phyloP scores from a whole-genome alignment of 352 stramenopile genomes.

The Pythium aphanidermatum region DNA sequence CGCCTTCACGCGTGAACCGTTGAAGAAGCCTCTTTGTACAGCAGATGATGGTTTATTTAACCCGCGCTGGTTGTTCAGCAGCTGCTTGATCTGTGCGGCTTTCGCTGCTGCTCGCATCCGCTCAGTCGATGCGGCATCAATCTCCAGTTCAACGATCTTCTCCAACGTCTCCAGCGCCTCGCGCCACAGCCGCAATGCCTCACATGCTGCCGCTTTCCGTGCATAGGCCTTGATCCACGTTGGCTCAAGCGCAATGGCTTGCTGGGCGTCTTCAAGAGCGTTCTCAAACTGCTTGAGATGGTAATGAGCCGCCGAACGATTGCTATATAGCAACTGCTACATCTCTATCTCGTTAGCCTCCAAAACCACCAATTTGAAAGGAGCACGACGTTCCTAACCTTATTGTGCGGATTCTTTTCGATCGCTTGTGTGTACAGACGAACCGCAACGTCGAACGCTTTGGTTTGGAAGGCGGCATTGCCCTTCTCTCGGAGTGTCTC shows the following conservation, averaged over 20 bases:
- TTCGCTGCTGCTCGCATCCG: slow-evolving; percentile 46
- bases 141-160: slow-evolving; percentile 67
- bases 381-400: slow-evolving; percentile 31
- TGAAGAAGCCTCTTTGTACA: slow-evolving; percentile 50
- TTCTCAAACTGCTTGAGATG: slow-evolving; percentile 63
- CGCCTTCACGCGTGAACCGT: slow-evolving; percentile 15
- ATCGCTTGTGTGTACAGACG: slow-evolving; percentile 59
- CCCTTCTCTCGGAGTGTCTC: slow-evolving; percentile 49
- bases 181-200: slow-evolving; percentile 41
- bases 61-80: slow-evolving; percentile 2
- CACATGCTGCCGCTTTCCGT: slow-evolving; percentile 81
- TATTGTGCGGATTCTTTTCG: slow-evolving; percentile 31
- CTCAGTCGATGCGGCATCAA: slow-evolving; percentile 17
- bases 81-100: slow-evolving; percentile 9
- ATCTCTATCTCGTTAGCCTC: too few species aligned
- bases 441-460: slow-evolving; percentile 39
- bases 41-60: slow-evolving; percentile 1
- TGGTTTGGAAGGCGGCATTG: slow-evolving; percentile 61
- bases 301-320: slow-evolving; percentile 81
- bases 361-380: not conserved
- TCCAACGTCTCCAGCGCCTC: slow-evolving; percentile 78
- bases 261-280: slow-evolving; percentile 81
- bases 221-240: slow-evolving; percentile 93
- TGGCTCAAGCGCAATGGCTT: slow-evolving; percentile 69
- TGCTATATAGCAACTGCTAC: slow-evolving; percentile 68